Base-by-base conservation (phyloP, 192 early-diverging fungal species). In the Backusella parvicylindrica region DNA sequence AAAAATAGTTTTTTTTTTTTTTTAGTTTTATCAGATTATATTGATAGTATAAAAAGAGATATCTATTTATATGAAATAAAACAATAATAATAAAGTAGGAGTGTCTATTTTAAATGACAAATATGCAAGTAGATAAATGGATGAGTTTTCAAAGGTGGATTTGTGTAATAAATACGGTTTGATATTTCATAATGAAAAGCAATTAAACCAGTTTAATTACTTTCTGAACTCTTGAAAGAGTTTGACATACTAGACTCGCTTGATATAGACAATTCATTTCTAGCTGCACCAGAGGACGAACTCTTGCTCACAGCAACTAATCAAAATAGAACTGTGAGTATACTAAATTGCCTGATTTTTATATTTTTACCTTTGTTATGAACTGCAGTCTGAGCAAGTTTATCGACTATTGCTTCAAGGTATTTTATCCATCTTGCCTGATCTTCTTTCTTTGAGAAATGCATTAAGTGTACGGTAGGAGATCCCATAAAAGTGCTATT, bases 401-500 rank as follows among this genome's bases (percentile, higher is more conserved):
- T 68, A 9, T 50, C 38, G 32, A 79, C 49, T n/a, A 73, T 74
- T n/a, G 6, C 68, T 30, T 76, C 65, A 8, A 80, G 68, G 23
- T 43, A 49, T 3, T 69, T 33, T 11, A 68, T 36, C 79, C 79
- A 80, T 31, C 60, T 68, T 11, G 18, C 15, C 15, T 80, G 79
- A 7, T 76, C 66, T 15, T 71, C 69, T 16, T 41, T 33, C 16
- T 31, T 71, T 13, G n/a, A 18, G 12, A 71, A 49, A 18, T 49
- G 75, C 6, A 80, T 65, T 23, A 71, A 35, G n/a, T 76, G 70
- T 8, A 37, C 43, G 0, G 71, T 56, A 68, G 75, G 50, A n/a
- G 70, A 65, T 11, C 70, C 65, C 43, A 80, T 68, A 43, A 72
- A 72, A 28, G 75, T 80, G 2, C 74, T 49, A 64, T 56, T 64